Evolutionary conservation across 805 yeast genomes (phyloP), one percentile per base, ranked within the genome.

Genomic region (Candida loeiensis): DNA sequence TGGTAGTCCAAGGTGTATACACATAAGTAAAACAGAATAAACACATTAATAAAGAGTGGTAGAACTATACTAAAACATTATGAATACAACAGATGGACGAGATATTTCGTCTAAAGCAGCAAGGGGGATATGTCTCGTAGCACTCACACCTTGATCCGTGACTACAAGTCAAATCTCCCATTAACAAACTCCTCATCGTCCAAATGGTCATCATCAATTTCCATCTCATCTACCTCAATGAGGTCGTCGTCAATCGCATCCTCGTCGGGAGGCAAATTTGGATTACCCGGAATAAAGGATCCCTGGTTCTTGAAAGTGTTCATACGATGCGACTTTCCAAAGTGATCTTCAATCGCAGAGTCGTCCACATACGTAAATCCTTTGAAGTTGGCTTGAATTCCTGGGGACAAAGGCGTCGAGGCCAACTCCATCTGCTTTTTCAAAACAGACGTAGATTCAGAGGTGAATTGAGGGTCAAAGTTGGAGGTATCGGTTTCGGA

Each of bases 361-460:
- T 86, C 97, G 60, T 90, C 96, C 36, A 91, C 97, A 62, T 85
- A 93, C 0, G 99, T 93, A 62, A 93, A 93, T 0, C 99, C 99
- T 54, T 87, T 88, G 67, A 93, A 93, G 59, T 90, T 90, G 38
- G 93, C 97, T 66, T 93, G 99, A 54, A 91, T 80, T 0, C 95
- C 96, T 3, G 96, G 96, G 7, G 95, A 82, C 47, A 93, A 68
- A 22, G 98, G 98, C 3, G 96, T 85, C 18, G 79, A 69, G 9
- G 77, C 81, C 66, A 76, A 59, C 47, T 71, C 82, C 71, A 72
- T 70, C 50, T 80, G 85, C 52, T 79, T 80, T 53, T 67, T 82
- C 59, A 89, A 77, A 28, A 81, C 81, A 6, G 95, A 82, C 0
- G 96, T 88, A 13, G 95, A 82, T 31, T 95, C 87, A 53, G 82